Evolutionary conservation across 805 yeast species (phyloP).

Genomic region (Blastobotrys chiropterorum): DNA sequence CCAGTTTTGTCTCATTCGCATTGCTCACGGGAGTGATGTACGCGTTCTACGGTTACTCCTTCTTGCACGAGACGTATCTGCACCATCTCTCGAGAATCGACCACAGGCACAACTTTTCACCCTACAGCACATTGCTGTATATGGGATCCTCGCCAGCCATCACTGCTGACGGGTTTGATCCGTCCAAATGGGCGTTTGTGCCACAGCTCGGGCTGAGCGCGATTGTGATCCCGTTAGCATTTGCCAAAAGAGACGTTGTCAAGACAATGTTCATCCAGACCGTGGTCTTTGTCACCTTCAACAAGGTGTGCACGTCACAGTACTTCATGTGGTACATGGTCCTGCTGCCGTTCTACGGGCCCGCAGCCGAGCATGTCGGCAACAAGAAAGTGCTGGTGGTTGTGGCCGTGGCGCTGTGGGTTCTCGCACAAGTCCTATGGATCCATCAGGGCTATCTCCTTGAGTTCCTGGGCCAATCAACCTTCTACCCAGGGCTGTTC

Average conservation of each 20-base stretch:
- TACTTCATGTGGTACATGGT: slow-evolving; percentile 93
- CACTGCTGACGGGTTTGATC: slow-evolving; percentile 39
- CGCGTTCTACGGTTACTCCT: slow-evolving; percentile 63
- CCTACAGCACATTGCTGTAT: slow-evolving; percentile 67
- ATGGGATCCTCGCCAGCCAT: slow-evolving; percentile 32
- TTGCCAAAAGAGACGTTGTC: slow-evolving; percentile 39
- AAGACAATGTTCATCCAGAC: slow-evolving; percentile 69
- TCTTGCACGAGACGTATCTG: slow-evolving; percentile 66
- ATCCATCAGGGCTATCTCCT: slow-evolving; percentile 66
- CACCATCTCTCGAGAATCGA: slow-evolving; percentile 81
- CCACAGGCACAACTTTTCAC: slow-evolving; percentile 91
- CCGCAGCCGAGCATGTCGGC: background rate
- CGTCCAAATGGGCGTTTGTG: slow-evolving; percentile 63
- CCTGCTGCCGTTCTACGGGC: slow-evolving; percentile 61
- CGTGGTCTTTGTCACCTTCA: slow-evolving; percentile 67
- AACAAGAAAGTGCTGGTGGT: background rate
- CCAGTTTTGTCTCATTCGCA: slow-evolving; percentile 40
- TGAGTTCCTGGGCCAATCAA: slow-evolving; percentile 69
- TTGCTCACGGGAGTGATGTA: slow-evolving; percentile 57
- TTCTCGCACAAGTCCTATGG: slow-evolving; percentile 70
- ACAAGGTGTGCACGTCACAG: slow-evolving; percentile 87
- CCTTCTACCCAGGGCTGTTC: slow-evolving; percentile 57
- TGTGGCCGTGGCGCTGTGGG: slow-evolving; percentile 51
- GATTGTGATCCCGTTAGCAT: slow-evolving; percentile 49
- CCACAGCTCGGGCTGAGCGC: slow-evolving; percentile 70